Conservation (phyloP, 805 yeast species). For the Candida tammaniensis region DNA sequence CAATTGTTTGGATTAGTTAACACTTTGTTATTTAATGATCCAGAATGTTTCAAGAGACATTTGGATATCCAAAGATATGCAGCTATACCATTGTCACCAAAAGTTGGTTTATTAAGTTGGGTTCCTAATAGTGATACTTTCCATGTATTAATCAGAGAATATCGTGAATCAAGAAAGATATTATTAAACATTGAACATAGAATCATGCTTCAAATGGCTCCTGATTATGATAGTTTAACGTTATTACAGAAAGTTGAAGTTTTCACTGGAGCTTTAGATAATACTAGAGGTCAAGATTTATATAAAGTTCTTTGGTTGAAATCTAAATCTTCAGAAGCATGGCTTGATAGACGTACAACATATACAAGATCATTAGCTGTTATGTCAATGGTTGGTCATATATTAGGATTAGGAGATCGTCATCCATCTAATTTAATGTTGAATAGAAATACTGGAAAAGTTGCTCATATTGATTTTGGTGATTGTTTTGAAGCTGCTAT, state of each 20-base stretch:
- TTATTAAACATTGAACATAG: constrained; percentile 90
- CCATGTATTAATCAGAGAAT: constrained; percentile 88
- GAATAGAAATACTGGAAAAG: constrained; percentile 91
- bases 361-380: constrained; percentile 95
- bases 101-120: constrained; percentile 96
- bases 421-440: constrained; percentile 97
- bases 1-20: constrained; percentile 95
- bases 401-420: constrained; percentile 93
- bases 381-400: constrained; percentile 99
- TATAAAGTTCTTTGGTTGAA: constrained; percentile 96
- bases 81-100: constrained; percentile 94
- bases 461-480: constrained; percentile 96
- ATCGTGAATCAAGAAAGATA: constrained; percentile 87
- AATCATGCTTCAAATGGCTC: constrained; percentile 97
- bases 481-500: constrained; percentile 99
- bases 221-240: constrained; percentile 88
- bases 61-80: constrained; percentile 88
- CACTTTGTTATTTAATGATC: constrained; percentile 80
- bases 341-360: constrained; percentile 96
- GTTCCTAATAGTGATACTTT: constrained; percentile 96
- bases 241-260: constrained; percentile 92
- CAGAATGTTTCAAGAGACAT: constrained; percentile 95
- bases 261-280: constrained; percentile 91
- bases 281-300: constrained; percentile 93
- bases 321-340: constrained; percentile 92